Evolutionary conservation across 2,329 filamentous ascomycete species (phyloP), one percentile per base, ranked within the genome.

Genomic region (Gyromitra esculenta): DNA sequence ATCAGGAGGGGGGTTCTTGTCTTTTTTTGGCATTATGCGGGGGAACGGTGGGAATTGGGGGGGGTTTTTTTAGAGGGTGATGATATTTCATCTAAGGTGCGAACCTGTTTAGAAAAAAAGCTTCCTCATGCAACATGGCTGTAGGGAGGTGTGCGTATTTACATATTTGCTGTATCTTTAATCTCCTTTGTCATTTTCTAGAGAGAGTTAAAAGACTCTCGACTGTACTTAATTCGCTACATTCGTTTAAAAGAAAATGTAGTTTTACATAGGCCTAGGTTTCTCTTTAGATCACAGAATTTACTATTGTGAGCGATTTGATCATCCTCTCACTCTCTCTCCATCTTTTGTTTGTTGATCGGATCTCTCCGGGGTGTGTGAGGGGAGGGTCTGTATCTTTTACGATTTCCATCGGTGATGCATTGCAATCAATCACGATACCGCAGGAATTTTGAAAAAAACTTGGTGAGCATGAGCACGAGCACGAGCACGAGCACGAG

Each of bases 21-120:
- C 57, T 75, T 31, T 31, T 31, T 31, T 70, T 69, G 66, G 66
- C 41, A 75, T 31, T 75, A 70, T 75, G 72, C 65, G 67, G 70
- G 72, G 59, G 25, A 31, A 31, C 45, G 56, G 71, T 60, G 59
- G 72, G 72, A 48, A 64, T 60, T 31, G 48, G 72, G 52, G 54
- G 31, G 57, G 72, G 65, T 37, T 21, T 60, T 52, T 74, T 74
- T 69, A 57, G 64, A 62, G 21, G 66, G 39, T 64, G 57, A 39
- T 64, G 59, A 64, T 64, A 75, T 41, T 62, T 68, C 48, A 69
- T 70, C 66, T 59, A 57, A 39, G 52, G 48, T 65, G 60, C 9
- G n/a, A 59, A 41, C 48, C 50, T 71, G 54, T 70, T 75, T 41
- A 74, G 54, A 65, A 65, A 65, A 65, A 54, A 65, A 57, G 65